phyloP scores from a whole-genome alignment of 352 stramenopile species.

The Pseudoperonospora humuli region DNA sequence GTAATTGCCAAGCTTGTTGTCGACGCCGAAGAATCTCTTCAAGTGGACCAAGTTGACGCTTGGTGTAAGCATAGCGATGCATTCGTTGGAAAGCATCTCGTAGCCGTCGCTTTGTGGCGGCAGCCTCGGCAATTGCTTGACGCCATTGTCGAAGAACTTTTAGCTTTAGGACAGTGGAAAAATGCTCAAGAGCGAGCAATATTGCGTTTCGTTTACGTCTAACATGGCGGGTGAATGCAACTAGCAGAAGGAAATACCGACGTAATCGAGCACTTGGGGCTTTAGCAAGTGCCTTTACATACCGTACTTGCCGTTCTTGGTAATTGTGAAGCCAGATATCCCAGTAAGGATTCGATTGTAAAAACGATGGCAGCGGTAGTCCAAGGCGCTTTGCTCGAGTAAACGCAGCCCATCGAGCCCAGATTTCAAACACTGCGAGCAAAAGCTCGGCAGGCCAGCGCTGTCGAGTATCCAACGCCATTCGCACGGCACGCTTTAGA shows the following conservation, averaged over 20 bases:
- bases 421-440: slow-evolving; percentile 58
- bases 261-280: slow-evolving; percentile 40
- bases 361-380: slow-evolving; percentile 37
- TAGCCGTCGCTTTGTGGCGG: slow-evolving; percentile 35
- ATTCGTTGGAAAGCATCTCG: slow-evolving; percentile 21
- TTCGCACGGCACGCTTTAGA: slow-evolving; percentile 54
- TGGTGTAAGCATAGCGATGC: slow-evolving; percentile 27
- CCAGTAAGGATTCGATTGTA: slow-evolving; percentile 46
- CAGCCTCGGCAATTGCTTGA: slow-evolving; percentile 36
- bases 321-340: slow-evolving; percentile 72
- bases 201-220: slow-evolving; percentile 11
- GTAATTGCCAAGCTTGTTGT: slow-evolving; percentile 13
- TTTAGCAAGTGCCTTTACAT: slow-evolving; percentile 49
- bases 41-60: slow-evolving; percentile 33
- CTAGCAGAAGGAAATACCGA: slow-evolving; percentile 37
- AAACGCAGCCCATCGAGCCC: slow-evolving; percentile 55
- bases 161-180: slow-evolving; percentile 1
- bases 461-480: slow-evolving; percentile 48
- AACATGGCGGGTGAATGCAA: slow-evolving; percentile 14
- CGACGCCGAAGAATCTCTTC: slow-evolving; percentile 17
- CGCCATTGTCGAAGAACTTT: slow-evolving; percentile 36
- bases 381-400: slow-evolving; percentile 38
- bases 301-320: slow-evolving; percentile 66
- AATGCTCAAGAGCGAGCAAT: slow-evolving; percentile 19
- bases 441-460: slow-evolving; percentile 57